Base-by-base conservation (phyloP, 148 eudicot genomes). In the Salicornia ramosissima region DNA sequence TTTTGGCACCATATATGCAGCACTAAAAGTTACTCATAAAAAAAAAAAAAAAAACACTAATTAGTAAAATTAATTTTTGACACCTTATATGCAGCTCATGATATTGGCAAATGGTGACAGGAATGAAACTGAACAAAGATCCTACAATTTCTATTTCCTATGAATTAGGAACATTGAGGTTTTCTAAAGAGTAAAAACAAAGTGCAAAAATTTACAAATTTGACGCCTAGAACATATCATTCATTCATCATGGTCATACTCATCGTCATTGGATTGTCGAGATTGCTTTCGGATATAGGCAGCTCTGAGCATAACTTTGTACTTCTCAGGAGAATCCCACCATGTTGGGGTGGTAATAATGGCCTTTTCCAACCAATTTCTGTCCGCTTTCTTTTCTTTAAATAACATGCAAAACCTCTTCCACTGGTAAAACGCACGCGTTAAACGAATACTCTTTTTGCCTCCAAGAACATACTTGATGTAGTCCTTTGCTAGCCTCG, bases 271-370 rank as follows among this genome's bases (percentile, higher is more conserved):
- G 14, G 77, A 74, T 65, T 13, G 31, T 9, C 54, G 50, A 65
- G 47, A 43, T 54, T 33, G 53, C 19, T 42, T 52, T 56, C 52
- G 64, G 14, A 46, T 6, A 53, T 43, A 51, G 69, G 83, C 67
- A 71, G 83, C 67, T 63, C 19, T 56, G 22, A 77, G 49, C 30
- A 76, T 40, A 30, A 25, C 81, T 75, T 36, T 64, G 65, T 85
- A 83, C 70, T 83, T 85, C 12, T 71, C 61, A 30, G 86, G 89
- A 66, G 70, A 54, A 69, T 85, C 89, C 66, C 74, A 85, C 81
- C 81, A 83, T 10, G 94, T 91, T 7, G 83, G 79, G 19, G 94
- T 88, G 42, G 22, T 74, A 31, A 91, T 24, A 42, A 91, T 83
- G 33, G 79, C 83, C 26, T 70, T 71, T 62, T 86, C 86, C 74